Base-by-base conservation (phyloP, 2,329 filamentous ascomycete species). In the Onygenales sp. region DNA sequence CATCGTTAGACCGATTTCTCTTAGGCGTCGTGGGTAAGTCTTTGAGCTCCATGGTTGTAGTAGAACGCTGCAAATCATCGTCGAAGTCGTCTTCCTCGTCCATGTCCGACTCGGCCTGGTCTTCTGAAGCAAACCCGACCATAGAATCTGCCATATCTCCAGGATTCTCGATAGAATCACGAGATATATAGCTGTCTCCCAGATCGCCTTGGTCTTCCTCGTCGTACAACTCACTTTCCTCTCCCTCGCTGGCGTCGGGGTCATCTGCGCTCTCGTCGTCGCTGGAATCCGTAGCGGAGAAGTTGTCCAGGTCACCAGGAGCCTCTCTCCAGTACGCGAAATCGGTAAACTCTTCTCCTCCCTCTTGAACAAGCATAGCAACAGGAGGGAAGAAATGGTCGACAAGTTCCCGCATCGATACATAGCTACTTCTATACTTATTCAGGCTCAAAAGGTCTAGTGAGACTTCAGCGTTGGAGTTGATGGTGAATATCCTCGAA, bases 361-460 rank as follows among this genome's bases (percentile, higher is more conserved):
- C 92, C 44, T 87, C 87, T 63, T 87, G 89, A 14, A 96, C 85
- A 33, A 98, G 78, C 31, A 91, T 84, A 58, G 85, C 89, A 10
- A 95, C 85, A 1, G 94, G 89, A 6, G 93, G 93, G 69, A 98
- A 98, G 74, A 95, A 97, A 70, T 98, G 93, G 67, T 98, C 93
- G 6, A 98, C 89, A 55, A 98, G 85, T 69, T 98, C 94, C 56
- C 89, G 86, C 84, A 98, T 98, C 64, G 89, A 91, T 57, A 95
- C 89, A 67, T 98, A 98, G 58, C 88, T 95, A 63, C 94, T 92
- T 73, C 93, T 95, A 68, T 97, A 87, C 68, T 90, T 94, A 72
- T 95, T 96, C 52, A 97, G 78, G 58, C 84, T 92, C 43, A 97
- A 75, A 44, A 98, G 76, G 66, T 97, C 92, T 21, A 98, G 76